phyloP scores from a whole-genome alignment of 73 alveolate genomes.

The Paramecium pentaurelia region DNA sequence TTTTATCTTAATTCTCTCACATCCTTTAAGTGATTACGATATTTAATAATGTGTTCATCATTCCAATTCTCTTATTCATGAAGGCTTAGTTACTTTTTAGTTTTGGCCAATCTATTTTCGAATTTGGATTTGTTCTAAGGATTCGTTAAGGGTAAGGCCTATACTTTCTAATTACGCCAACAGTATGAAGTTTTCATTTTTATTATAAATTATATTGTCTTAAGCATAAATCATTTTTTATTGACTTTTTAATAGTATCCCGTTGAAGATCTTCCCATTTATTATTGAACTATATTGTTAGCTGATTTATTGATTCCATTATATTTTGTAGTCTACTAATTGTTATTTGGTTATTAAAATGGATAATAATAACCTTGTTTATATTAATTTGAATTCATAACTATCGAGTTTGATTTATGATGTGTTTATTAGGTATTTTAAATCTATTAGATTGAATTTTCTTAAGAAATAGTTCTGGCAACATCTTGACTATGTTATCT shows the following conservation, averaged over 20 bases:
- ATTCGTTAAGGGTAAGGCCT: not conserved
- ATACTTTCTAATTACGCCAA: not conserved
- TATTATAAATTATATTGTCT: not conserved
- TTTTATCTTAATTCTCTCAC: not conserved
- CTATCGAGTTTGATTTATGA: conserved; percentile 35
- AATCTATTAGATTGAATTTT: not conserved
- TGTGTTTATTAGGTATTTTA: conserved; percentile 6
- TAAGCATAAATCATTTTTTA: conserved; percentile 32
- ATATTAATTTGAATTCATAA: not conserved
- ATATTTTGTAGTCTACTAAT: not conserved
- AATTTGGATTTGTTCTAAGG: not conserved
- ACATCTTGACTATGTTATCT: not conserved
- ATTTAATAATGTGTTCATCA: not conserved
- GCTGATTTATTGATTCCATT: conserved; percentile 27
- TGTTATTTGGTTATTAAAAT: not conserved
- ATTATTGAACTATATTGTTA: not conserved
- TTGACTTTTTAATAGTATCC: conserved; percentile 27
- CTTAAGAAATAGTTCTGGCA: not conserved
- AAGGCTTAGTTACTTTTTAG: not conserved
- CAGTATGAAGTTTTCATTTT: not conserved
- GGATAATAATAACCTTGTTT: conserved; percentile 45
- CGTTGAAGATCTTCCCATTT: conserved; percentile 3
- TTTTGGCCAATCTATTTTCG: not conserved
- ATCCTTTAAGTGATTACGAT: not conserved
- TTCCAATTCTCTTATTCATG: conserved; percentile 15